Conservation (phyloP, 495 filamentous ascomycete genomes). For the Cryomyces minteri region DNA sequence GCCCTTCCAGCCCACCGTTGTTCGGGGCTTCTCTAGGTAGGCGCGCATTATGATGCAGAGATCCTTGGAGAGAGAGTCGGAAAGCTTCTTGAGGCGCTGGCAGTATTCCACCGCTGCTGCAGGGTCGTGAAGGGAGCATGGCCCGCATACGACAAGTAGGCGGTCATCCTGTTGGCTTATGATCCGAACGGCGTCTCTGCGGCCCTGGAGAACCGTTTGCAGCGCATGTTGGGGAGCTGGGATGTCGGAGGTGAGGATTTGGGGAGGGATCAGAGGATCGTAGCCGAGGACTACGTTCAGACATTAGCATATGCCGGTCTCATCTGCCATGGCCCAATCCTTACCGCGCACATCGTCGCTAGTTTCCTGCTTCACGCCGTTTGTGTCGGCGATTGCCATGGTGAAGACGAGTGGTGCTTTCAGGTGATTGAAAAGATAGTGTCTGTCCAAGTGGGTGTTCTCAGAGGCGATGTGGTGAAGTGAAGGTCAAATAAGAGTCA, state of each 20-base stretch:
- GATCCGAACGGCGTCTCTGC: conserved; percentile 63
- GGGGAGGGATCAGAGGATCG: conserved; percentile 82
- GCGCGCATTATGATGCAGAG: conserved; percentile 91
- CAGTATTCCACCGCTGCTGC: conserved; percentile 76
- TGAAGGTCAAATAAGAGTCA: too few relatives aligned
- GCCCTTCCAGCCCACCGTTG: conserved; percentile 98
- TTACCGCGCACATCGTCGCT: conserved; percentile 24
- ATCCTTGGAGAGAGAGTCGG: conserved; percentile 59
- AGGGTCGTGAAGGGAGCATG: conserved; percentile 95
- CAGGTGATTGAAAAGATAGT: not conserved
- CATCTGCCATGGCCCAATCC: not conserved
- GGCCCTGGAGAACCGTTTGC: conserved; percentile 62
- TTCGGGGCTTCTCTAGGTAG: conserved; percentile 97
- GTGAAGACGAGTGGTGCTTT: not conserved
- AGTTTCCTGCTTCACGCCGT: conserved; percentile 1
- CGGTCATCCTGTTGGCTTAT: conserved; percentile 69
- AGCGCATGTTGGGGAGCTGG: conserved; percentile 32
- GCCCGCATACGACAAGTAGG: conserved; percentile 83
- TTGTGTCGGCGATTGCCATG: conserved; percentile 5
- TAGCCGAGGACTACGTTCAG: conserved; percentile 62
- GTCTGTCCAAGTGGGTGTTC: too few relatives aligned
- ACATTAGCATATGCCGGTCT: conserved; percentile 1
- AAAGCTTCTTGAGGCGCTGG: conserved; percentile 49
- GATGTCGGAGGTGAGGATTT: conserved; percentile 74
- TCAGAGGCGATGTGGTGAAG: too few relatives aligned